A percentile compares a stretch with the other conserved stretches of the same genome.
These are phyloP conservation scores for Paxillus involutus DNA, from an alignment of 768 basidiomycete genomes.

Conservation along the genomic window DNA sequence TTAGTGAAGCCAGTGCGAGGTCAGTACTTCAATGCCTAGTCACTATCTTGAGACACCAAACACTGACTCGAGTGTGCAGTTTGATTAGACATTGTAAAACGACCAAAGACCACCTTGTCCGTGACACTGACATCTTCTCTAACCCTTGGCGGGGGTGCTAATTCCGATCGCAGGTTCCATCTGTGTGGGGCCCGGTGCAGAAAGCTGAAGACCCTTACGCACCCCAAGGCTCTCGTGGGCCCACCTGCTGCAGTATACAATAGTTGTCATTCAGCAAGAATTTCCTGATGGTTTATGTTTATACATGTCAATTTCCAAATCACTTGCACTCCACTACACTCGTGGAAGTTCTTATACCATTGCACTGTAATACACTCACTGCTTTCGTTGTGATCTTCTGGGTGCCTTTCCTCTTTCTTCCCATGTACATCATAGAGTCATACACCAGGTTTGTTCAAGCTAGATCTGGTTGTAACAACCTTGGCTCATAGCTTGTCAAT, in stretches of 20 bases:
- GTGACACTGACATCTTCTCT: conserved; percentile 21
- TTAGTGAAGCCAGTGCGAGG: conserved; percentile 73
- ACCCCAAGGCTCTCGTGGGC: conserved; percentile 54
- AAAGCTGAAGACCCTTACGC: conserved; percentile 93
- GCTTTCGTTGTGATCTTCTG: conserved; percentile 7
- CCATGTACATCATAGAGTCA: conserved; percentile 10
- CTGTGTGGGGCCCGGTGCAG: conserved; percentile 95
- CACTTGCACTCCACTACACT: background rate
- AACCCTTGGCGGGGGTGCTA: conserved; percentile 7
- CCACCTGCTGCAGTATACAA: conserved; percentile 61
- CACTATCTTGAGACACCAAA: background rate
- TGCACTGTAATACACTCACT: conserved; percentile 16
- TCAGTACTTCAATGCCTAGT: conserved; percentile 31
- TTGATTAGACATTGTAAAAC: conserved; percentile 74
- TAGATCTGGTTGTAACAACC: background rate
- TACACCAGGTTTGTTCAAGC: conserved; percentile 4
- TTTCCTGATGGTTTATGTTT: background rate
- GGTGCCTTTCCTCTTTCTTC: conserved; percentile 1
- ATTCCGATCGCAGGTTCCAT: conserved; percentile 66
- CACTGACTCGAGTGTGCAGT: conserved; percentile 36
- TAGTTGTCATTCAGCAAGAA: conserved; percentile 23
- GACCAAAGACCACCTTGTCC: conserved; percentile 67
- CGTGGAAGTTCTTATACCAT: conserved; percentile 3
- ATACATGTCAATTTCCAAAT: background rate
- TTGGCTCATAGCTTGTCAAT: background rate